Evolutionary conservation across 495 filamentous ascomycete species (phyloP).

Genomic region (Geoglossum glabrum): DNA sequence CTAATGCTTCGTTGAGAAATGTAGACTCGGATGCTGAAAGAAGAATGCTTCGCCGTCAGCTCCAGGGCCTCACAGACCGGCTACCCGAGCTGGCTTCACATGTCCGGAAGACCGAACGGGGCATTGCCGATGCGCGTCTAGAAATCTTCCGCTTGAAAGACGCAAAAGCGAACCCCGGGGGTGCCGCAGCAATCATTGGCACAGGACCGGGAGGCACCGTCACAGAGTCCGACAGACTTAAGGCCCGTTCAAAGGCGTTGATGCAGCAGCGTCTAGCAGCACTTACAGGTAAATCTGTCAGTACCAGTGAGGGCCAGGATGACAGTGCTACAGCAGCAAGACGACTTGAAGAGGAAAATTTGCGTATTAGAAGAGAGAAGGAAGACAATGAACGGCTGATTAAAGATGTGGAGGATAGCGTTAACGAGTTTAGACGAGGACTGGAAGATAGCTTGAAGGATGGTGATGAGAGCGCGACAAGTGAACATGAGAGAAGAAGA

Average conservation of each 20-base stretch:
- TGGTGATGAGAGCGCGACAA: constrained; percentile 42
- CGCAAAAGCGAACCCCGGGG: constrained; percentile 74
- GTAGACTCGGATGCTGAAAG: constrained; percentile 75
- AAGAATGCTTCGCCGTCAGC: constrained; percentile 62
- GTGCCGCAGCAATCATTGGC: constrained; percentile 67
- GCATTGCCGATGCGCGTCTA: constrained; percentile 79
- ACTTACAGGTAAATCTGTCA: constrained; percentile 59
- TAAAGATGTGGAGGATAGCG: constrained; percentile 87
- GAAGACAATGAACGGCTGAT: constrained; percentile 95
- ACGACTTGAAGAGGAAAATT: constrained; percentile 70
- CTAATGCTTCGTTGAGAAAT: constrained; percentile 49
- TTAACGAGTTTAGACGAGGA: constrained; percentile 66
- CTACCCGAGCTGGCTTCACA: constrained; percentile 83
- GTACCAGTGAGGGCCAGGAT: constrained; percentile 39
- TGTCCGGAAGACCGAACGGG: constrained; percentile 74
- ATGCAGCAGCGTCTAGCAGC: constrained; percentile 96
- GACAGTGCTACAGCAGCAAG: constrained; percentile 45
- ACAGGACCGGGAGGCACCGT: constrained; percentile 82
- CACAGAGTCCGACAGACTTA: constrained; percentile 85
- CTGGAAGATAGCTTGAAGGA: constrained; percentile 79
- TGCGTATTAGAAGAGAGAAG: constrained; percentile 56
- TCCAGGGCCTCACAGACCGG: constrained; percentile 73
- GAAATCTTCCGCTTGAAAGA: constrained; percentile 87
- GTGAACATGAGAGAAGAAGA: constrained; percentile 73
- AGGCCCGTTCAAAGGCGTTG: constrained; percentile 87